phyloP scores from a whole-genome alignment of 345 rosid species.

The Populus euphratica region DNA sequence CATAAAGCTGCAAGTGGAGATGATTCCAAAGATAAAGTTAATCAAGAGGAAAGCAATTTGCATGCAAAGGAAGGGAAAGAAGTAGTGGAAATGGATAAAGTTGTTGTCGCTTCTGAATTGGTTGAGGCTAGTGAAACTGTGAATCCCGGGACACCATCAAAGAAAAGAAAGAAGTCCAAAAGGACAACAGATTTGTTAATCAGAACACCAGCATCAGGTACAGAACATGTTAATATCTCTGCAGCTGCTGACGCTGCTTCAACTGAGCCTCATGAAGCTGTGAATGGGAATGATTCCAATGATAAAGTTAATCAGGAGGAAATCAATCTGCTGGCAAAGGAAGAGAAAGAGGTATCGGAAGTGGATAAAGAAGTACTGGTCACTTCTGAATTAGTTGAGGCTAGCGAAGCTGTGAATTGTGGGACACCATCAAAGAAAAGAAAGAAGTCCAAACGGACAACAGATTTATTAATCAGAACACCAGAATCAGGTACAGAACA shows the following conservation, averaged over 20 bases:
- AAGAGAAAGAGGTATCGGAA: background rate
- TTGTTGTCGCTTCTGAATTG: background rate
- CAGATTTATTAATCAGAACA: slow-evolving; percentile 21
- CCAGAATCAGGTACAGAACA: slow-evolving; percentile 22
- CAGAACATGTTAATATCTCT: slow-evolving; percentile 17
- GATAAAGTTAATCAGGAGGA: slow-evolving; percentile 9
- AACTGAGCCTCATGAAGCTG: slow-evolving; percentile 13
- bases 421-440: slow-evolving; percentile 39
- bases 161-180: slow-evolving; percentile 43
- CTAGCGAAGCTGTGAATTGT: slow-evolving; percentile 11
- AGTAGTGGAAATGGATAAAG: background rate
- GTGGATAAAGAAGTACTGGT: background rate
- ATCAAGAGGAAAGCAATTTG: background rate
- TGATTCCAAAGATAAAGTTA: slow-evolving; percentile 14
- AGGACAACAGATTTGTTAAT: slow-evolving; percentile 26
- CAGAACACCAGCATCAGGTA: slow-evolving; percentile 20
- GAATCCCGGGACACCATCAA: slow-evolving; percentile 31
- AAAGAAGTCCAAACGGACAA: slow-evolving; percentile 39
- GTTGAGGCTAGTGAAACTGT: slow-evolving; percentile 1
- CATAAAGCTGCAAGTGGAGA: slow-evolving; percentile 17
- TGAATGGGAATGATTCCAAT: slow-evolving; percentile 18
- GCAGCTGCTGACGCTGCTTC: slow-evolving; percentile 15
- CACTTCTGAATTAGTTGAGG: background rate
- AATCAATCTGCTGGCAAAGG: no score
- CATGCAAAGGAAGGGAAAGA: no score